A percentile compares a stretch with the other conserved stretches of the same genome.
Evolutionary conservation across 208 protist genomes (phyloP).

Genomic region (Polymyxa betae): DNA sequence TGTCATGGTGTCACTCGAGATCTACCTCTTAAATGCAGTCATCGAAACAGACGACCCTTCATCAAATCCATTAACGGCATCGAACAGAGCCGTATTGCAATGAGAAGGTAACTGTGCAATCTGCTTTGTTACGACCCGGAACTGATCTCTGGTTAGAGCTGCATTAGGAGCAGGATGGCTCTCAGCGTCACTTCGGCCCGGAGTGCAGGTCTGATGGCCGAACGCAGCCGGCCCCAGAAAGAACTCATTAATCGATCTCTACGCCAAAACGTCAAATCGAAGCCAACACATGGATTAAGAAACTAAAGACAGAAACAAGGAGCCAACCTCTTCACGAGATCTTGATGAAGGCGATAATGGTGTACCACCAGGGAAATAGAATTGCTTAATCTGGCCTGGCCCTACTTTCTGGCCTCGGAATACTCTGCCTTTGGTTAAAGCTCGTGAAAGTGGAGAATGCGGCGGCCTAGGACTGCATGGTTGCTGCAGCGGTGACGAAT

Average conservation of each 20-base stretch:
- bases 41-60: too few species aligned
- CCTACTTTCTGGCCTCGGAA: too few species aligned
- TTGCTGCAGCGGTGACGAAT: too few species aligned
- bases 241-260: neutral
- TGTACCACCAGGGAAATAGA: slow-evolving; percentile 22
- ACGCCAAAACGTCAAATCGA: neutral
- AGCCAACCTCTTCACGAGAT: slow-evolving; percentile 11
- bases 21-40: too few species aligned
- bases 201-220: too few species aligned
- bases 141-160: neutral
- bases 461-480: too few species aligned
- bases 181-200: too few species aligned
- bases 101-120: neutral
- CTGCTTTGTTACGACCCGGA: neutral
- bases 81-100: slow-evolving; percentile 13
- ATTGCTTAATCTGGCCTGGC: neutral
- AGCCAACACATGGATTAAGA: neutral
- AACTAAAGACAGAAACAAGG: neutral
- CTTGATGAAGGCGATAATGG: slow-evolving; percentile 3
- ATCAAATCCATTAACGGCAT: too few species aligned
- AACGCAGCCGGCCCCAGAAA: too few species aligned
- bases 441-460: too few species aligned
- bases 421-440: too few species aligned
- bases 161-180: neutral
- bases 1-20: too few species aligned